Percentiles rank a stretch among this genome's conserved stretches.
Evolutionary conservation across 2,329 filamentous ascomycete species (phyloP).

Genomic region (Xylariomycetidae sp.): DNA sequence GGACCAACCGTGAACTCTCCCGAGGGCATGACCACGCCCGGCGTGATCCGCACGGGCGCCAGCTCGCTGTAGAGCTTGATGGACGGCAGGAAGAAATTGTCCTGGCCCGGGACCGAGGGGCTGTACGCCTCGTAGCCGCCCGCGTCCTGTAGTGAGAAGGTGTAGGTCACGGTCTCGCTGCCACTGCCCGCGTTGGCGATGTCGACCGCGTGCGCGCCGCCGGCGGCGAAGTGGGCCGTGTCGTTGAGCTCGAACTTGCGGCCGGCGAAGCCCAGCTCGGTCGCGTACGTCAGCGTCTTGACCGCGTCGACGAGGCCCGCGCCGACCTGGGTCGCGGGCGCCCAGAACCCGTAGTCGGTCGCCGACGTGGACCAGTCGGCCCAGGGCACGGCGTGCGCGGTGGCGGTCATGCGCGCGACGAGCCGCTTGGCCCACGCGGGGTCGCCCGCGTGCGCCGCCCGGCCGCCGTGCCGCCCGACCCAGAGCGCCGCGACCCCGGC

Average conservation of each 20-base stretch:
- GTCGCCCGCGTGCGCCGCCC: conserved; percentile 15
- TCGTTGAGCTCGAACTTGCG: conserved; percentile 40
- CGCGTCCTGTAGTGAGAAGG: conserved; percentile 22
- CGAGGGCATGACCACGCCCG: conserved; percentile 9
- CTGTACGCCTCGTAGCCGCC: conserved; percentile 16
- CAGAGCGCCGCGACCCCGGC: conserved; percentile 33
- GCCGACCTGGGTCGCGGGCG: conserved; percentile 36
- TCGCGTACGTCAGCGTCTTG: conserved; percentile 30
- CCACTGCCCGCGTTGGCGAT: conserved; percentile 34
- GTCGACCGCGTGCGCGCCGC: conserved; percentile 30
- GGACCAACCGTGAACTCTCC: conserved; percentile 9
- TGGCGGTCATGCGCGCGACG: conserved; percentile 23
- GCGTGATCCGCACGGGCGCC: conserved; percentile 11
- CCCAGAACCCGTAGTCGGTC: conserved; percentile 16
- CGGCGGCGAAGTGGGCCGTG: conserved; percentile 30
- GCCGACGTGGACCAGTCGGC: conserved; percentile 18
- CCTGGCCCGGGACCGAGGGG: conserved; percentile 5
- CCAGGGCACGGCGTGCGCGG: conserved; percentile 22
- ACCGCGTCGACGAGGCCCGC: conserved; percentile 34
- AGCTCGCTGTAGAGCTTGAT: conserved; percentile 12
- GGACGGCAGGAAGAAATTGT: conserved; percentile 6
- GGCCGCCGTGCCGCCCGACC: conserved; percentile 23
- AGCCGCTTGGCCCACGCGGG: conserved; percentile 19
- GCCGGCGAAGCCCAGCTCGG: conserved; percentile 29
- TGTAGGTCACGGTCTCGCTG: conserved; percentile 29